These are phyloP conservation scores for Acanthamoeba lenticulata DNA, from an alignment of 208 protist genomes.

Conservation along the genomic window DNA sequence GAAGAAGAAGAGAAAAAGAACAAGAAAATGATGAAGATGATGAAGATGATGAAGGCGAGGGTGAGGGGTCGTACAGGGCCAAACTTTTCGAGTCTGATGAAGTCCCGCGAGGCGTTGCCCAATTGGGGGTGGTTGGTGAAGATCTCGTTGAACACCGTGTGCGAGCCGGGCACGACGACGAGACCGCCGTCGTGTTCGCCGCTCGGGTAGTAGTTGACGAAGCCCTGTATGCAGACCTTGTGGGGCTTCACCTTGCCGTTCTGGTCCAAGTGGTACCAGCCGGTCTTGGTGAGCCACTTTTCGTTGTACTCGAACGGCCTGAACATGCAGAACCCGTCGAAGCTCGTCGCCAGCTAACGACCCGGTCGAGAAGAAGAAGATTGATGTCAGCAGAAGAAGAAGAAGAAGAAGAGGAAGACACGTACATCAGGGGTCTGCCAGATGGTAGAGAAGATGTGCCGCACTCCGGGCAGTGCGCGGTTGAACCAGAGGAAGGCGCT, in stretches of 20 bases:
- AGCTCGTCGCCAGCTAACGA: slow-evolving; percentile 58
- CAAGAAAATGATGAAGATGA: too few species aligned
- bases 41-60: too few species aligned
- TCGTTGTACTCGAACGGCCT: slow-evolving; percentile 23
- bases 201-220: slow-evolving; percentile 20
- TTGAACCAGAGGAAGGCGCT: slow-evolving; percentile 44
- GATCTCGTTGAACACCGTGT: slow-evolving; percentile 16
- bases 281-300: slow-evolving; percentile 37
- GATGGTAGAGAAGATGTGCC: slow-evolving; percentile 21
- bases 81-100: slow-evolving; percentile 28
- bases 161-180: slow-evolving; percentile 51
- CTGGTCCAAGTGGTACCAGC: slow-evolving; percentile 60
- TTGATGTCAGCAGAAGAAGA: neutral
- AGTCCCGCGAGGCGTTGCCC: neutral
- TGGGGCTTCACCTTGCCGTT: slow-evolving; percentile 10
- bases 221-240: slow-evolving; percentile 51
- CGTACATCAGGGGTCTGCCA: slow-evolving; percentile 25
- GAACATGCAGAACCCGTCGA: slow-evolving; percentile 61
- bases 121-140: slow-evolving; percentile 10
- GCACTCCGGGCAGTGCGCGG: neutral
- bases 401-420: neutral
- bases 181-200: neutral
- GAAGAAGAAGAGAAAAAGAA: too few species aligned
- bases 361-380: neutral
- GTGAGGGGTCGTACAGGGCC: neutral